Base-by-base conservation (phyloP, 371 early-diverging fungal species). In the Mortierella sp. region DNA sequence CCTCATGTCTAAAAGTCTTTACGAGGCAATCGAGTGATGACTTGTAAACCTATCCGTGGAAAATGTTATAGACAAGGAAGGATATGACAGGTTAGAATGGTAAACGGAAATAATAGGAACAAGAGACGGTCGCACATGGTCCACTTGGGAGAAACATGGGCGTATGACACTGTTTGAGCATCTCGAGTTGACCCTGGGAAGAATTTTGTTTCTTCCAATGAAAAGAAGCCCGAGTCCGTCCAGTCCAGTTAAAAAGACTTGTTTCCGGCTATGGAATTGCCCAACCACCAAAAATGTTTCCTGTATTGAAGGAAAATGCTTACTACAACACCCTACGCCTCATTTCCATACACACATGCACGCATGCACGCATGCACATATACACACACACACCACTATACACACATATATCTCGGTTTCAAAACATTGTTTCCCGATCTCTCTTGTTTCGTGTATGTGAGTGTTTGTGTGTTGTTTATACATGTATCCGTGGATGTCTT, bases 1-100 rank as follows among this genome's bases (percentile, higher is more conserved):
- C 93, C 74, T 93, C 93, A 64, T 88, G 86, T 19, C 70, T 63
- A 67, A 81, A 84, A n/a, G 92, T 93, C 74, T 92, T 93, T 70
- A 76, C 74, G 48, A 93, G 80, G 48, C 89, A 85, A 70, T 93
- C 92, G 58, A 90, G 83, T 33, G 87, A 88, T 61, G 89, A 90
- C 59, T 85, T 87, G 85, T 93, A 93, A 19, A 90, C 87, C 85
- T 88, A 62, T 32, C 36, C 2, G 36, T 3, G 36, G 36, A 36
- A 4, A 36, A 10, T 15, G 43, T 32, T 5, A 50, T 7, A 41
- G 45, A 43, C n/a, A 40, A 19, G 10, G 58, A n/a, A 50, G 40
- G 22, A 16, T 4, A 36, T 6, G 36, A 36, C 36, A 36, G 7
- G 36, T 36, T 36, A 36, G 36, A 5, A 6, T 36, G 36, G 36